These are phyloP conservation scores for Pterula multifida DNA, from an alignment of 1,284 basidiomycete genomes.

Conservation along the genomic window DNA sequence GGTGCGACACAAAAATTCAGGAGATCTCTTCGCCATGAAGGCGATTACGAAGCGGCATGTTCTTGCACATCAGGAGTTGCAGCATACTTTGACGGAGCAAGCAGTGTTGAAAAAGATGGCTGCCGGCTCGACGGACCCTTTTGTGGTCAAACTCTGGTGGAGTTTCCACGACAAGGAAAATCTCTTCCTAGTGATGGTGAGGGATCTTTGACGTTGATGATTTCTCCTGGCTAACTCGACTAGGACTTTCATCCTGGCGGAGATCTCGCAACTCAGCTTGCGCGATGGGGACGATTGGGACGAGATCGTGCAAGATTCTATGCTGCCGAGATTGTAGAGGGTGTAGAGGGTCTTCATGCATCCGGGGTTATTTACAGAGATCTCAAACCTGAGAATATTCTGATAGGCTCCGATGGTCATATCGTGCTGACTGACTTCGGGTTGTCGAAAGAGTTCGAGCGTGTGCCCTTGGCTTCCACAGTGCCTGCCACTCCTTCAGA, in stretches of 20 bases:
- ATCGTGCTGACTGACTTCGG: constrained; percentile 96
- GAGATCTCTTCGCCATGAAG: constrained; percentile 82
- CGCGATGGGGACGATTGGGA: constrained; percentile 86
- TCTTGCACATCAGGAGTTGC: constrained; percentile 87
- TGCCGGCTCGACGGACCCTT: constrained; percentile 71
- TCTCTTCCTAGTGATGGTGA: constrained; percentile 79
- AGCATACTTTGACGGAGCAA: constrained; percentile 92
- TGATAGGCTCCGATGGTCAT: constrained; percentile 88
- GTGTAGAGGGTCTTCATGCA: constrained; percentile 81
- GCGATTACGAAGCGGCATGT: constrained; percentile 96
- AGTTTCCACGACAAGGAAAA: constrained; percentile 95
- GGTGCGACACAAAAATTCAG: constrained; percentile 64
- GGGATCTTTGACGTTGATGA: constrained; percentile 15
- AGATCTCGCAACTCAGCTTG: constrained; percentile 92
- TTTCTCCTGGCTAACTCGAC: constrained; percentile 15
- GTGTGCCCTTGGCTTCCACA: constrained; percentile 41
- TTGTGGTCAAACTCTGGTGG: constrained; percentile 91
- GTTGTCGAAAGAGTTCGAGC: constrained; percentile 70
- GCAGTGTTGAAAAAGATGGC: constrained; percentile 87
- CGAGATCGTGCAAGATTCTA: constrained; percentile 92
- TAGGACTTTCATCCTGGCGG: constrained; percentile 94
- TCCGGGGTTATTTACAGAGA: constrained; percentile 85
- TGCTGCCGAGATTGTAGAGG: constrained; percentile 91
- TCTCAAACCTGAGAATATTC: constrained; percentile 90
- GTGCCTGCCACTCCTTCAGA: constrained; percentile 47